Conservation (phyloP, 768 basidiomycete species). For the Termitomyces sp. region DNA sequence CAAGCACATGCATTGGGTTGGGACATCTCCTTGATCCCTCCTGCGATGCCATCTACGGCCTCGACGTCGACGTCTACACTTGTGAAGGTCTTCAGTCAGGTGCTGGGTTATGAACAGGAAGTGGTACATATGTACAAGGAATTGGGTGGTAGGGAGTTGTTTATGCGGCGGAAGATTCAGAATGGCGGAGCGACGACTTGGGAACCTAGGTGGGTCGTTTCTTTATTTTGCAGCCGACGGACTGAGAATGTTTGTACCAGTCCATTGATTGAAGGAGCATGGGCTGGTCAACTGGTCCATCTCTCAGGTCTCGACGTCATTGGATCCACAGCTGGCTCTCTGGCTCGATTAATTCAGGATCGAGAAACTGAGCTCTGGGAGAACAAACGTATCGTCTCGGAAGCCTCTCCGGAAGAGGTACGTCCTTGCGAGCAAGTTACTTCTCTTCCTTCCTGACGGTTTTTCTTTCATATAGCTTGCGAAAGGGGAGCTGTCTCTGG, state of each 20-base stretch:
- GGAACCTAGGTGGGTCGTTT: constrained; percentile 53
- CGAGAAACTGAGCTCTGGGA: constrained; percentile 66
- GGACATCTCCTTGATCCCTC: constrained; percentile 64
- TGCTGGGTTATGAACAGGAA: constrained; percentile 60
- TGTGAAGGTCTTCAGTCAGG: constrained; percentile 47
- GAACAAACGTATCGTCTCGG: constrained; percentile 52
- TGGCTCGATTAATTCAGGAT: constrained; percentile 58
- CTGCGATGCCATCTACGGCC: constrained; percentile 53
- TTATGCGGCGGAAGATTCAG: constrained; percentile 58
- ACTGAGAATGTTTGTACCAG: neutral
- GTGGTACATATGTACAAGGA: constrained; percentile 67
- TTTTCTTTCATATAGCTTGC: constrained; percentile 16
- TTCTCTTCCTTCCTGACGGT: neutral
- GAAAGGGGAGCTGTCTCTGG: constrained; percentile 41
- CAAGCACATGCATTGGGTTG: constrained; percentile 64
- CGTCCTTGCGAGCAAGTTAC: neutral
- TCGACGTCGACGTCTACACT: constrained; percentile 60
- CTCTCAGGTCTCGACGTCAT: constrained; percentile 63
- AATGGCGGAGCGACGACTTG: constrained; percentile 56
- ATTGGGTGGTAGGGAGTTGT: constrained; percentile 58
- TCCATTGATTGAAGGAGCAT: constrained; percentile 51
- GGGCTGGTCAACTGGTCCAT: constrained; percentile 54
- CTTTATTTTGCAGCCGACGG: neutral
- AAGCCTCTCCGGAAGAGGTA: constrained; percentile 45
- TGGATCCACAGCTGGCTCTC: constrained; percentile 59